phyloP scores from a whole-genome alignment of 2,329 filamentous ascomycete species.

The Paraphaeosphaeria minitans region DNA sequence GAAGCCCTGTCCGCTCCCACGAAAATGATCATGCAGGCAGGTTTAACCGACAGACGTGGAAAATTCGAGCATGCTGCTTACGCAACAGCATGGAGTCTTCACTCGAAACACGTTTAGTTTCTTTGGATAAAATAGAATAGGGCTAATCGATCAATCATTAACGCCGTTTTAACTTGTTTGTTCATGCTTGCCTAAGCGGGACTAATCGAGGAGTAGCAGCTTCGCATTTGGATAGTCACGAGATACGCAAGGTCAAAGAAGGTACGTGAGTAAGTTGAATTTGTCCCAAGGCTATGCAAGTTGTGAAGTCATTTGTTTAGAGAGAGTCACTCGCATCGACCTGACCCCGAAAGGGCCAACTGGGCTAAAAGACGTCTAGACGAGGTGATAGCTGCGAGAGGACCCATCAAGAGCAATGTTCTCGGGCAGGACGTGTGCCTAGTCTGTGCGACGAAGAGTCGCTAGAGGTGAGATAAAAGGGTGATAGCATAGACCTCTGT shows the following conservation, averaged over 20 bases:
- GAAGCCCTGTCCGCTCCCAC: conserved; percentile 21
- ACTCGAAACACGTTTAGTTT: conserved; percentile 40
- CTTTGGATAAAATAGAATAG: conserved; percentile 14
- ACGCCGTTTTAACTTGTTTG: conserved; percentile 12
- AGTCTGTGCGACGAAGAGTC: background rate
- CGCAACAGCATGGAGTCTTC: background rate
- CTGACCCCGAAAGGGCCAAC: background rate
- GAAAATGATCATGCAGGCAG: conserved; percentile 25
- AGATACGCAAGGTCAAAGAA: background rate
- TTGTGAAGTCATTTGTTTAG: background rate
- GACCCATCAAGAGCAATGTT: background rate
- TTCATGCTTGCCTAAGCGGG: conserved; percentile 10
- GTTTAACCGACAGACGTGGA: background rate
- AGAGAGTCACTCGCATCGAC: background rate
- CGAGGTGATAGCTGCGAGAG: background rate
- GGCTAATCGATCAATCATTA: conserved; percentile 11
- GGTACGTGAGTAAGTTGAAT: background rate
- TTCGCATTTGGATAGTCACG: background rate
- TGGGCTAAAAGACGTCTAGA: background rate
- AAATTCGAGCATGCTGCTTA: background rate
- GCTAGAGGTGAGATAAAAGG: conserved; percentile 24
- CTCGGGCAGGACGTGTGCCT: background rate
- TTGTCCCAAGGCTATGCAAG: background rate
- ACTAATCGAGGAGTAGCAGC: background rate
- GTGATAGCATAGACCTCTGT: conserved; percentile 28